Evolutionary conservation across 805 yeast genomes (phyloP), one percentile per base, ranked within the genome.

Genomic region (Kodamaea sagamina): DNA sequence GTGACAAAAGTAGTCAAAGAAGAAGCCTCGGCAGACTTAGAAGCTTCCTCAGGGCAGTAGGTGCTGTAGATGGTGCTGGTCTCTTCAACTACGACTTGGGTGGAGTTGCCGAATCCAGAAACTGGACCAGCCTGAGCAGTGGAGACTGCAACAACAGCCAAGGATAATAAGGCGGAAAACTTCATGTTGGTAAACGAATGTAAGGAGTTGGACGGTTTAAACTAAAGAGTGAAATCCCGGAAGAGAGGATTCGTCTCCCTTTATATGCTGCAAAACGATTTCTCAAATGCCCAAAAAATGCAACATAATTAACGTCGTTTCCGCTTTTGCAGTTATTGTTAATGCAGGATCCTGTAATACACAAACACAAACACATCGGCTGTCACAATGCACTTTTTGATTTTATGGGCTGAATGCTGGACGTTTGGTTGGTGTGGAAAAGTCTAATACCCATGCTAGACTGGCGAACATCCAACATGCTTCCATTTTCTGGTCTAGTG

Each of bases 51-150:
- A 32, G 61, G 57, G 41, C 54, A 49, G 49, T 43, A 48, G 17
- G 61, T 51, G 43, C 66, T 54, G 44, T 47, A 47, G 16, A 46
- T 41, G n/a, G 50, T 47, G 25, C 52, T 32, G 4, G 21, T 29
- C 4, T 29, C 44, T 5, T 37, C 39, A 25, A 37, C 43, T 21
- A 29, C 31, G 13, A 45, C 48, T 11, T 34, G 26, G 12, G 57
- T 51, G 32, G 48, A 32, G 24, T 24, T 19, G 39, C 56, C 51
- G 17, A 50, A 41, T 46, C 45, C 46, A 13, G 47, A 16, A 19
- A 44, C 48, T 32, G 48, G 45, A 28, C 54, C 53, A 27, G 54
- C 57, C 32, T 39, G 35, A 27, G 56, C 42, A 41, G 47, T 32
- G 15, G 44, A 32, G 35, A 19, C 39, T 25, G 47, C 41, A 21